Percentiles rank a stretch among this genome's conserved stretches.
phyloP scores from a whole-genome alignment of 2,329 filamentous ascomycete genomes.

The Fusarium fujikuroi region DNA sequence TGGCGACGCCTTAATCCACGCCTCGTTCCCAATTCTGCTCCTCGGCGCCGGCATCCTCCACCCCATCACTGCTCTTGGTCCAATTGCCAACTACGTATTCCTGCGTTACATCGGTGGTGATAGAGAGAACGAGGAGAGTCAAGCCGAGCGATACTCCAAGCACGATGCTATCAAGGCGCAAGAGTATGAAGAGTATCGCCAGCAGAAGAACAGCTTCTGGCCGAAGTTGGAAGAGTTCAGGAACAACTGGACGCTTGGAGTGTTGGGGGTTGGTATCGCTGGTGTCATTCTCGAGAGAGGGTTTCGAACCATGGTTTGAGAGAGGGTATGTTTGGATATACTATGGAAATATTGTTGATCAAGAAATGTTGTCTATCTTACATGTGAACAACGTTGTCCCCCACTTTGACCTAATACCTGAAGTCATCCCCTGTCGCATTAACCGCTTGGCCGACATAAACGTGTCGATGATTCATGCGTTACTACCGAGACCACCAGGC shows the following conservation, averaged over 20 bases:
- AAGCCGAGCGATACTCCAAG: conserved; percentile 7
- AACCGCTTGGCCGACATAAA: accelerated
- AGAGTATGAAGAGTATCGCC: neutral
- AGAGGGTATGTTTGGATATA: neutral
- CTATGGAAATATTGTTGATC: too few species aligned
- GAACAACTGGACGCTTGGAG: conserved; percentile 1
- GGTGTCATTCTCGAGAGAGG: conserved; percentile 6
- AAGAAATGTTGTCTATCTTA: neutral
- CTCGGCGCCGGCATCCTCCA: conserved; percentile 3
- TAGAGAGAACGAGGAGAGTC: conserved; percentile 9
- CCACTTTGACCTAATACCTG: neutral
- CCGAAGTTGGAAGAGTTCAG: neutral
- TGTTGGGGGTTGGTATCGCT: neutral
- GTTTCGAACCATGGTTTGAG: neutral
- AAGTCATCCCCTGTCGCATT: neutral
- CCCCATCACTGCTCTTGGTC: neutral
- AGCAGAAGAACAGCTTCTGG: conserved; percentile 26
- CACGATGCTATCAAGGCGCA: neutral
- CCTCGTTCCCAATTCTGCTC: conserved; percentile 13
- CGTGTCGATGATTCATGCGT: neutral
- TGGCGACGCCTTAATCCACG: conserved; percentile 3
- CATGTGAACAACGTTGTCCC: accelerated
- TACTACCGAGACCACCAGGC: neutral
- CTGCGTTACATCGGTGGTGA: conserved; percentile 11
- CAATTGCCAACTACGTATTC: conserved; percentile 17